Percentiles rank a stretch among this genome's conserved stretches.
Evolutionary conservation across 148 eudicot genomes (phyloP).

Genomic region (Chenopodium suecicum): DNA sequence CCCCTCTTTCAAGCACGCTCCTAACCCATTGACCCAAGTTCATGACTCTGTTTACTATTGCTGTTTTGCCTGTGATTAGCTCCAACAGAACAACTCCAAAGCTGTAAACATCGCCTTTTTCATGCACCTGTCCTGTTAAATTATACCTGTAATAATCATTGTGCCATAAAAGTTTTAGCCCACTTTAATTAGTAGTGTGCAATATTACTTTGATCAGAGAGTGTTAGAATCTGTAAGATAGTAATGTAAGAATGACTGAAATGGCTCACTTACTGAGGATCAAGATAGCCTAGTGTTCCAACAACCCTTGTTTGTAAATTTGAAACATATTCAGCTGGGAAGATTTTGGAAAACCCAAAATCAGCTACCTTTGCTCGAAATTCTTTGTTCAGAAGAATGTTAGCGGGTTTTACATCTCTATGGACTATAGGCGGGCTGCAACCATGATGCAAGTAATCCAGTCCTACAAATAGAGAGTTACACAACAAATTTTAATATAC

Average conservation of each 20-base stretch:
- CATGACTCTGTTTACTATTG: slow-evolving; percentile 16
- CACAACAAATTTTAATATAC: neutral
- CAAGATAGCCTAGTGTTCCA: slow-evolving; percentile 44
- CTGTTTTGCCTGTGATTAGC: slow-evolving; percentile 38
- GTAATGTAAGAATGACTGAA: neutral
- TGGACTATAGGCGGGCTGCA: slow-evolving; percentile 47
- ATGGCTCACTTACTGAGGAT: slow-evolving; percentile 41
- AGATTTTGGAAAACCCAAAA: slow-evolving; percentile 42
- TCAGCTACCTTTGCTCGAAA: slow-evolving; percentile 41
- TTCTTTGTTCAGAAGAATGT: slow-evolving; percentile 35
- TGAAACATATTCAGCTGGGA: slow-evolving; percentile 27
- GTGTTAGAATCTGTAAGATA: neutral
- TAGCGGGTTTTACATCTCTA: slow-evolving; percentile 43
- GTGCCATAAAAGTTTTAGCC: neutral
- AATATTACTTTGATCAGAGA: too few relatives aligned
- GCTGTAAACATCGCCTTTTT: slow-evolving; percentile 37
- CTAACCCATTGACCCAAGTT: slow-evolving; percentile 33
- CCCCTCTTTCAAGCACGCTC: slow-evolving; percentile 29
- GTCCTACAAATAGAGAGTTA: slow-evolving; percentile 25
- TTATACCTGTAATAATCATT: slow-evolving; percentile 20
- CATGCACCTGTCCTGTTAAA: slow-evolving; percentile 20
- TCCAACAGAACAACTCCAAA: slow-evolving; percentile 40
- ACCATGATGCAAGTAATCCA: slow-evolving; percentile 47
- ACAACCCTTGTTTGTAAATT: slow-evolving; percentile 31
- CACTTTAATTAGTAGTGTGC: neutral